phyloP scores from a whole-genome alignment of 148 eudicot genomes.

The Camellia granthamiana region DNA sequence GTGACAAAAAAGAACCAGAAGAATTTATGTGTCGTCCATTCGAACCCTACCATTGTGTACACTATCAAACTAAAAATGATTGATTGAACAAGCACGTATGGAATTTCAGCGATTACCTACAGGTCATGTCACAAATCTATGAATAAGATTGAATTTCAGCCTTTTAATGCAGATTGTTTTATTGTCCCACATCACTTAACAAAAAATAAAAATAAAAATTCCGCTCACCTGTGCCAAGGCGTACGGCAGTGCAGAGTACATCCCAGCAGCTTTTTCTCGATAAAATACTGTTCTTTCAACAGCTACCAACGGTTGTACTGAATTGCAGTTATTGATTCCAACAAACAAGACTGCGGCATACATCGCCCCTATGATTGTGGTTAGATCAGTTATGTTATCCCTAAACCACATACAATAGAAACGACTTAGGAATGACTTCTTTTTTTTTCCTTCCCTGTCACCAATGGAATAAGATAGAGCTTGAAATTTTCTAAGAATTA shows the following conservation, averaged over 20 bases:
- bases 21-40: slow-evolving; percentile 81
- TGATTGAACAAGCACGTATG: slow-evolving; percentile 69
- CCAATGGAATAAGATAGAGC: background rate
- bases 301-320: slow-evolving; percentile 73
- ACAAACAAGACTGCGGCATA: slow-evolving; percentile 66
- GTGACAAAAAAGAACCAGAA: slow-evolving; percentile 86
- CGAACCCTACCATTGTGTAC: slow-evolving; percentile 85
- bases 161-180: background rate
- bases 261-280: slow-evolving; percentile 87
- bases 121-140: slow-evolving; percentile 4
- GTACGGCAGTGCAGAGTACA: slow-evolving; percentile 88
- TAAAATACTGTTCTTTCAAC: slow-evolving; percentile 80
- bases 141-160: background rate
- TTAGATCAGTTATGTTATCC: slow-evolving; percentile 49
- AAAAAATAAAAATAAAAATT: background rate
- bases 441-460: background rate
- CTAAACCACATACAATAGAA: slow-evolving; percentile 23
- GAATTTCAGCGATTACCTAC: slow-evolving; percentile 82
- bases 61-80: slow-evolving; percentile 60
- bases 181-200: background rate
- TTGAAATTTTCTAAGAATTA: background rate
- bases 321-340: slow-evolving; percentile 66
- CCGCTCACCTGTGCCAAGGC: slow-evolving; percentile 72
- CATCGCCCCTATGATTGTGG: slow-evolving; percentile 74
- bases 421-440: background rate